Conservation (phyloP, 2,329 filamentous ascomycete species). For the Lachnellula willkommii region DNA sequence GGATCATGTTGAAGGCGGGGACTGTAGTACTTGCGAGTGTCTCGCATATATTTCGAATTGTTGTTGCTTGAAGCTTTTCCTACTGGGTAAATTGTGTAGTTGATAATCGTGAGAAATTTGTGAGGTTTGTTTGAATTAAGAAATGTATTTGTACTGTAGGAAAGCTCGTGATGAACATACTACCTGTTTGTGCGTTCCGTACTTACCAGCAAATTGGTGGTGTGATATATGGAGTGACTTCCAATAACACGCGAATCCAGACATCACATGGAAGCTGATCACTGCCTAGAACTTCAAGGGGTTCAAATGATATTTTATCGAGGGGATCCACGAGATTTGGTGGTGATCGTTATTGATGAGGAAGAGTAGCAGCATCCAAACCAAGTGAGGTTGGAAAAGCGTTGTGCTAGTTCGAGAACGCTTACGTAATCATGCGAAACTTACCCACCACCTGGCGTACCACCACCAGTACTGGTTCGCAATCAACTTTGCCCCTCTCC, state of each 20-base stretch:
- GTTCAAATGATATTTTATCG: too few species aligned
- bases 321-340: too few species aligned
- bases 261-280: not conserved
- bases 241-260: not conserved
- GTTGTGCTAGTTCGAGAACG: too few species aligned
- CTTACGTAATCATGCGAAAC: too few species aligned
- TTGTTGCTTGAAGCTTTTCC: not conserved
- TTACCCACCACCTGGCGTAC: too few species aligned
- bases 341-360: too few species aligned
- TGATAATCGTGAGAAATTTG: not conserved
- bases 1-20: constrained; percentile 14
- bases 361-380: too few species aligned
- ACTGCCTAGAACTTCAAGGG: not conserved
- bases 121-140: not conserved
- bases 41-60: not conserved
- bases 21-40: not conserved
- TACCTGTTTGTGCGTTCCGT: not conserved
- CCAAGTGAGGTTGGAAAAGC: too few species aligned
- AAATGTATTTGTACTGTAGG: not conserved
- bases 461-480: too few species aligned
- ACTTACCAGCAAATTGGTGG: not conserved
- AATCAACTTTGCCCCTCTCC: not conserved
- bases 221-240: not conserved
- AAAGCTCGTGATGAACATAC: not conserved
- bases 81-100: not conserved